Evolutionary conservation across 371 early-diverging fungal species (phyloP), one percentile per base, ranked within the genome.

Genomic region (Phascolomyces articulosus): DNA sequence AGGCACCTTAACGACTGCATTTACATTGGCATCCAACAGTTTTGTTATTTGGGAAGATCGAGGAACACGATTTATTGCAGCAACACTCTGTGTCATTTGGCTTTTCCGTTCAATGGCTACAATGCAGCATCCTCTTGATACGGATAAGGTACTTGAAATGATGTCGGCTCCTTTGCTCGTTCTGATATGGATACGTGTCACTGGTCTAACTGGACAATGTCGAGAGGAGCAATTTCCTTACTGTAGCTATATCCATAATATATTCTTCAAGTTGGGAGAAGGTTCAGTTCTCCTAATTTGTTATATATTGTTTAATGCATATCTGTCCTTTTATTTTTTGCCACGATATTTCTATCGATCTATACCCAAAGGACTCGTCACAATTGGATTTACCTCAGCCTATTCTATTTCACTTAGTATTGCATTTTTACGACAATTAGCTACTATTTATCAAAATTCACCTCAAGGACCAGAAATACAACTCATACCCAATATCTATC

Each of bases 11-110:
- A 62, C 89, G 18, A 90, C 91, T 62, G 79, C 84, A 18, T 71
- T 86, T 44, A 84, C 88, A 0, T 83, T 93, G 55, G 90, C 88
- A 0, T 96, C 96, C 10, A 95, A 96, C 76, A 94, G 94, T 66
- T 95, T 87, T 71, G 95, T 93, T 0, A 84, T 95, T 40, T 90
- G 85, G 83, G 96, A 97, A 78, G 95, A 96, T 68, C 76, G 84
- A 41, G 84, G 89, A 24, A 86, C 89, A 20, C 72, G 87, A 0
- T 63, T 87, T 47, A 71, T 84, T 20, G 68, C 77, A 7, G 68
- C 70, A 0, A 68, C 78, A 2, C 58, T 84, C 23, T 68, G 64
- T 29, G 24, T 78, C 6, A 51, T 60, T 24, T 77, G 79, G 79
- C 58, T 8, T 63, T 8, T 40, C 60, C 13, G n/a, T 40, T 21